A percentile compares a stretch with the other conserved stretches of the same genome.
These are phyloP conservation scores for Arbutus unedo DNA, from an alignment of 148 eudicot species.

Conservation along the genomic window DNA sequence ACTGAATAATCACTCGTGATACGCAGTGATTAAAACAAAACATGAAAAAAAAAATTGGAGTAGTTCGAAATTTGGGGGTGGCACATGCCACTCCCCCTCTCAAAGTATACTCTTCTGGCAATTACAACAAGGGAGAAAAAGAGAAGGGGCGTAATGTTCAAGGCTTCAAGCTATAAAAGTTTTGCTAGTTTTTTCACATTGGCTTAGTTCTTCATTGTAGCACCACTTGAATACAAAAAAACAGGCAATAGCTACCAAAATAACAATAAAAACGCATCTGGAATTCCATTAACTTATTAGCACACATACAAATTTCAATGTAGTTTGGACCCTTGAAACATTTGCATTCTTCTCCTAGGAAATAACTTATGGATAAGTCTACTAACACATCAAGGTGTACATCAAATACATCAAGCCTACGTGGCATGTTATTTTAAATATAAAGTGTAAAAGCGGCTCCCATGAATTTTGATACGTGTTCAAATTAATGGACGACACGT, in stretches of 20 bases:
- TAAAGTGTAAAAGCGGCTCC: neutral
- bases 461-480: neutral
- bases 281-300: neutral
- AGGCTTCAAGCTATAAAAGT: neutral
- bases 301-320: neutral
- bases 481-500: no score
- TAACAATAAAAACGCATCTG: neutral
- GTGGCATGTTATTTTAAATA: no score
- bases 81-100: no score
- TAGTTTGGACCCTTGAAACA: neutral
- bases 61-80: no score
- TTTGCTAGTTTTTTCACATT: neutral
- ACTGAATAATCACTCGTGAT: no score
- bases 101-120: no score
- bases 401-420: no score
- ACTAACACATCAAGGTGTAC: no score
- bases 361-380: neutral
- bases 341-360: neutral
- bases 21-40: no score
- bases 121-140: no score
- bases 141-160: neutral
- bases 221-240: neutral
- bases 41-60: no score
- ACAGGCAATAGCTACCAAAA: neutral
- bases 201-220: neutral